Evolutionary conservation across 345 rosid genomes (phyloP), one percentile per base, ranked within the genome.

Genomic region (Dovyalis caffra): DNA sequence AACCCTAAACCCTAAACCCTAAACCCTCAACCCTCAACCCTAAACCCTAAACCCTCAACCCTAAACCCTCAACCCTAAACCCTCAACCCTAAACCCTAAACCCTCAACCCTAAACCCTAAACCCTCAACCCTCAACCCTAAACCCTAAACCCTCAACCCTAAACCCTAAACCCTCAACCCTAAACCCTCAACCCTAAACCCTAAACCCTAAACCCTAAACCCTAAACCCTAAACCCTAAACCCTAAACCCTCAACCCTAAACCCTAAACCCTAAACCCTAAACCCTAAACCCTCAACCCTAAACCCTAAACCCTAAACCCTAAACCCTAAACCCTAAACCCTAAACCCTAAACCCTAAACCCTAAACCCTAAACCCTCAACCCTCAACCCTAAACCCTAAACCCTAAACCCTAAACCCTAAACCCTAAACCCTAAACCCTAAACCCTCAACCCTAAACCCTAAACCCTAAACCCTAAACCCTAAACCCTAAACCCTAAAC

Each of bases 111-210:
- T 34, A 72, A 64, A 72, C 83, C 80, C 79, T 43, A 80, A 76
- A 61, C 80, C 79, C 77, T 76, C 76, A 76, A 68, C 74, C 78
- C 72, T 64, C 65, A 80, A 73, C 80, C 80, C 70, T 60, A 80
- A 78, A 75, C 75, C 75, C 68, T 49, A 75, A 79, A 75, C 73
- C 78, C 78, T 47, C 63, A 80, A 80, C 72, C 83, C 83, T 77
- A 76, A 80, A 80, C 76, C 79, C 77, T 71, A 70, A 80, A 79
- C 74, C 82, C 78, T 65, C 53, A 79, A 70, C 74, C 82, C 82
- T 65, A 63, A 79, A 74, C 78, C 79, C 83, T 66, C 60, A 71
- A 35, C 74, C 74, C 47, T 20, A 32, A 51, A 35, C 66, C 51
- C 67, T 67, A 72, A 80, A 58, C 51, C 73, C 74, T 71, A 71